These are phyloP conservation scores for Xylariaceae sp. DNA, from an alignment of 2,329 filamentous ascomycete genomes.

Conservation along the genomic window DNA sequence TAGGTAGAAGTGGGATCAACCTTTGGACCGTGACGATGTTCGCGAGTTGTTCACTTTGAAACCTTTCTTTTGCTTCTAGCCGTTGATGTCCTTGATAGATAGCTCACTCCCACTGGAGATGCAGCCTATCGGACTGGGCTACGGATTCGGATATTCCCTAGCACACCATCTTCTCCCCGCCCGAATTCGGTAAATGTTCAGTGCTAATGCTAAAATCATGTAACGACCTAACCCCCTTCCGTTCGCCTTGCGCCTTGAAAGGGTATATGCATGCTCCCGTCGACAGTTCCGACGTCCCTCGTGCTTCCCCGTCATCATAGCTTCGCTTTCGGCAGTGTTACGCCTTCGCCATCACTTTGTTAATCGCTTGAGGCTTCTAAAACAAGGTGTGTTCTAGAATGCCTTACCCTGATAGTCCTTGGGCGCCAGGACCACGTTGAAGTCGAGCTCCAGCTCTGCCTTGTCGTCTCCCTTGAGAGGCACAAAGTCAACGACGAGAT, in stretches of 20 bases:
- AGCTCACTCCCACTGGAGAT: too few relatives aligned
- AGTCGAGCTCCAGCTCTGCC: slow-evolving; percentile 29
- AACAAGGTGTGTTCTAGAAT: slow-evolving; percentile 14
- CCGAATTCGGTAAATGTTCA: too few relatives aligned
- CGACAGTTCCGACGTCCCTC: not conserved
- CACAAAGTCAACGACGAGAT: slow-evolving; percentile 48
- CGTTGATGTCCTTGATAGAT: too few relatives aligned
- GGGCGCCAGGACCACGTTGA: slow-evolving; percentile 40
- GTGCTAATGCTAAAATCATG: too few relatives aligned
- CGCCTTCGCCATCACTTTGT: slow-evolving; percentile 9
- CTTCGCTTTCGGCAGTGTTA: slow-evolving; percentile 5
- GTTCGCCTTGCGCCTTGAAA: not conserved
- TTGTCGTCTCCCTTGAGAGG: slow-evolving; percentile 34
- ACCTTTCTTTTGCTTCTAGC: too few relatives aligned
- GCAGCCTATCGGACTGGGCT: too few relatives aligned
- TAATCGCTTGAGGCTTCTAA: not conserved
- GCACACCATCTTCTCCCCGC: too few relatives aligned
- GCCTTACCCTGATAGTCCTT: slow-evolving; percentile 42
- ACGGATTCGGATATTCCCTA: too few relatives aligned
- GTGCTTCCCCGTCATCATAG: not conserved
- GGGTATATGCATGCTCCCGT: not conserved
- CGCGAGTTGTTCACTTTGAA: too few relatives aligned
- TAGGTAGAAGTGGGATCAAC: too few relatives aligned
- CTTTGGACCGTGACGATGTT: too few relatives aligned
- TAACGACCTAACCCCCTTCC: not conserved